A percentile compares a stretch with the other conserved stretches of the same genome.
Evolutionary conservation across 768 basidiomycete species (phyloP).

Genomic region (Baorangia bicolor): DNA sequence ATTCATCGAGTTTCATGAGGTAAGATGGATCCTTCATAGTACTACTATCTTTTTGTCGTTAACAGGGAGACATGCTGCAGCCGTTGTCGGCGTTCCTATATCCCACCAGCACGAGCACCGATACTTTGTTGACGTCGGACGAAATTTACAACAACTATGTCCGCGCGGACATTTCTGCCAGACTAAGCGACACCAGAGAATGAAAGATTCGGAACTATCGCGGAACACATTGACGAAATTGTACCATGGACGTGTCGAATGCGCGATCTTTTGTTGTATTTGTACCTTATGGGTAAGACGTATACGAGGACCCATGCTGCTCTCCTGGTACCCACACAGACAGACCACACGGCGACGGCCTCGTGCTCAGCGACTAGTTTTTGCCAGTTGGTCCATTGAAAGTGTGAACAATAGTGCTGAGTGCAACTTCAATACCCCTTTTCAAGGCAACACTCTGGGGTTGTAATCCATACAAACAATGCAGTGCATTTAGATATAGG

Average conservation of each 20-base stretch:
- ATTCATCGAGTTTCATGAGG: constrained; percentile 70
- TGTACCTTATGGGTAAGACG: neutral
- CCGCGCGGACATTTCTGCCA: constrained; percentile 48
- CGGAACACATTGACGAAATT: neutral
- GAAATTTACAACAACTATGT: constrained; percentile 77
- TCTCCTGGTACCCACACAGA: neutral
- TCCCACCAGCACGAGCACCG: constrained; percentile 51
- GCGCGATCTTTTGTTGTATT: neutral
- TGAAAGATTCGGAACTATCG: neutral
- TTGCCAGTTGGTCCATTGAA: too few species aligned
- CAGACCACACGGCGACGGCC: too few species aligned
- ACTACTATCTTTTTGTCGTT: neutral
- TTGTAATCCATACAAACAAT: too few species aligned
- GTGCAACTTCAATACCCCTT: too few species aligned
- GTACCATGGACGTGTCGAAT: neutral
- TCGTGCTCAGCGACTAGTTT: too few species aligned
- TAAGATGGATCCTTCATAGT: constrained; percentile 14
- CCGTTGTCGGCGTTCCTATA: constrained; percentile 68
- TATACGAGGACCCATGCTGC: neutral
- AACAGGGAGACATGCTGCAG: constrained; percentile 11
- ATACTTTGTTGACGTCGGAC: constrained; percentile 65
- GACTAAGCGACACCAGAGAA: constrained; percentile 10
- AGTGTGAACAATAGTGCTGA: too few species aligned
- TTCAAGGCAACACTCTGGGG: too few species aligned
- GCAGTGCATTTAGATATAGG: too few species aligned